These are phyloP conservation scores for Microsporum canis DNA, from an alignment of 2,329 filamentous ascomycete species.

Conservation along the genomic window DNA sequence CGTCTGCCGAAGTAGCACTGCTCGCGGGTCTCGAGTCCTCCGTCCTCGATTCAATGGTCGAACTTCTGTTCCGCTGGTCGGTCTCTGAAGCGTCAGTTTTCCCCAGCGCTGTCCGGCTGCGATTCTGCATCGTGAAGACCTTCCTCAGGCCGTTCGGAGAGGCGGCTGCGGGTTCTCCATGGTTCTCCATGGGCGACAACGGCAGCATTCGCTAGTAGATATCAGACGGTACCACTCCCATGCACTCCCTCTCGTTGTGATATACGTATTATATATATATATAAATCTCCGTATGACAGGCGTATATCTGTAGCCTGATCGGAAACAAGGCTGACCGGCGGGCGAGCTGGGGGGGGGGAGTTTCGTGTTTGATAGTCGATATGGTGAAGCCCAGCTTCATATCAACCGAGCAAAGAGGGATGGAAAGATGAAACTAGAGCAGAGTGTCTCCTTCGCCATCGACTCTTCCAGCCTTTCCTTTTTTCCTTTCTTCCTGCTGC, in stretches of 20 bases:
- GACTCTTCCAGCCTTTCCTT: no score
- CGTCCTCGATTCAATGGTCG: conserved; percentile 25
- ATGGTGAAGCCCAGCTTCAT: not conserved
- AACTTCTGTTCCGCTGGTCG: conserved; percentile 26
- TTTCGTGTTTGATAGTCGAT: not conserved
- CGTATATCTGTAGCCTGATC: not conserved
- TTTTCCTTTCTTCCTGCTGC: no score
- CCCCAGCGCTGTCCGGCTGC: conserved; percentile 27
- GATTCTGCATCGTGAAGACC: conserved; percentile 26
- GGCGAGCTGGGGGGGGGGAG: not conserved
- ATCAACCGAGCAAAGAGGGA: not conserved
- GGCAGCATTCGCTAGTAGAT: not conserved
- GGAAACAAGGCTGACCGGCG: not conserved
- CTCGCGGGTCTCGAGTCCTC: conserved; percentile 24
- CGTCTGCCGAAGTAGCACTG: conserved; percentile 23
- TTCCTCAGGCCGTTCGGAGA: conserved; percentile 28
- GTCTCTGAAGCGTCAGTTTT: conserved; percentile 25
- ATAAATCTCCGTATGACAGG: no score
- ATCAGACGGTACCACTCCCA: no score
- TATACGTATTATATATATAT: no score
- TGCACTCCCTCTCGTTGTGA: no score
- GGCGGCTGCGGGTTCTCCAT: conserved; percentile 18
- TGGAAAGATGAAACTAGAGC: no score
- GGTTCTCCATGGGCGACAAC: conserved; percentile 24
- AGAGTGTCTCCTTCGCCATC: no score